phyloP scores from a whole-genome alignment of 257 asterid genomes.

The Cruciata laevipes region DNA sequence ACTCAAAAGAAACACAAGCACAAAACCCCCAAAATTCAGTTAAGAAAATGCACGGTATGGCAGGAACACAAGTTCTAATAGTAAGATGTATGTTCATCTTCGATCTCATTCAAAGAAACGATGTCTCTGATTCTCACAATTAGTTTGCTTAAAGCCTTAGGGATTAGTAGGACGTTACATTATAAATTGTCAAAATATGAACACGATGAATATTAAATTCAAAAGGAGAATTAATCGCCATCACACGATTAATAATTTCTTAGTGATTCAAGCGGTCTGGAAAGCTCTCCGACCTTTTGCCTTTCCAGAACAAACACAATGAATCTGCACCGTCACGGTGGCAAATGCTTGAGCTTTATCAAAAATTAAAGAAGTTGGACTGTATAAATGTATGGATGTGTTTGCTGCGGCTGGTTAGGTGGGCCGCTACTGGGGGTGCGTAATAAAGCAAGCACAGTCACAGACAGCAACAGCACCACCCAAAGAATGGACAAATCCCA shows the following conservation, averaged over 20 bases:
- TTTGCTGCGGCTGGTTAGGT: neutral
- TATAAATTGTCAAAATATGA: neutral
- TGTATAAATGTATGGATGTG: neutral
- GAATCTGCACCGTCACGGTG: neutral
- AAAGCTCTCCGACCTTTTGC: neutral
- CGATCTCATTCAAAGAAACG: too few relatives aligned
- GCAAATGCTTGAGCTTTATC: neutral
- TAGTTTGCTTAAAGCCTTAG: too few relatives aligned
- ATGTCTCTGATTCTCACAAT: too few relatives aligned
- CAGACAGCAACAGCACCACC: too few relatives aligned
- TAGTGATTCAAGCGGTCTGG: neutral
- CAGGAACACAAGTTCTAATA: too few relatives aligned
- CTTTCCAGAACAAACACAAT: neutral
- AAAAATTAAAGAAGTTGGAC: neutral
- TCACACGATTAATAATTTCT: too few relatives aligned
- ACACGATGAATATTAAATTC: neutral
- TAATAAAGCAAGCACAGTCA: neutral
- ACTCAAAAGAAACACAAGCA: too few relatives aligned
- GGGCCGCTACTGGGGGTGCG: neutral
- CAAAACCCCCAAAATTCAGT: too few relatives aligned
- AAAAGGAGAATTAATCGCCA: neutral
- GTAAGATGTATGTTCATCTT: too few relatives aligned
- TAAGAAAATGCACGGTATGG: too few relatives aligned
- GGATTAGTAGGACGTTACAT: too few relatives aligned
- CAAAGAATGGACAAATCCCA: neutral